phyloP scores from a whole-genome alignment of 805 yeast genomes.

The Starmera dryadoides region DNA sequence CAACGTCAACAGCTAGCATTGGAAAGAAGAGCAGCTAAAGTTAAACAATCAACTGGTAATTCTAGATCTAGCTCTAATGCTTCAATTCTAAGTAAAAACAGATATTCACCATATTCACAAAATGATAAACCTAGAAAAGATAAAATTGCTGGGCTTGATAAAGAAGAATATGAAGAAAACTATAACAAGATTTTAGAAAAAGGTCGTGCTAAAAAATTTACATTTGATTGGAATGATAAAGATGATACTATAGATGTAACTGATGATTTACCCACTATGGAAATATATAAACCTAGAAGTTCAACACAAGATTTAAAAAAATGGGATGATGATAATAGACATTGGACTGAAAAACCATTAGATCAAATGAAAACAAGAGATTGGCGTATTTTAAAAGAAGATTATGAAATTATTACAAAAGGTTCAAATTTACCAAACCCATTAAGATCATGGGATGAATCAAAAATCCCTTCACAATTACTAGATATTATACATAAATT shows the following conservation, averaged over 20 bases:
- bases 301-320: slow-evolving; percentile 4
- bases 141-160: slow-evolving; percentile 3
- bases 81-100: neutral
- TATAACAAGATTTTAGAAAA: slow-evolving; percentile 2
- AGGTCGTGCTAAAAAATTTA: slow-evolving; percentile 32
- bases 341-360: slow-evolving; percentile 65
- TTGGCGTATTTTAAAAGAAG: slow-evolving; percentile 84
- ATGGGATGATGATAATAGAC: slow-evolving; percentile 19
- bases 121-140: slow-evolving; percentile 1
- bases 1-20: slow-evolving; percentile 31
- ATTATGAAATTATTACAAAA: slow-evolving; percentile 56
- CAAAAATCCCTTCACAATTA: slow-evolving; percentile 37
- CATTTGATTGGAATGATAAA: slow-evolving; percentile 59
- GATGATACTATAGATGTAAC: slow-evolving; percentile 53
- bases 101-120: slow-evolving; percentile 4
- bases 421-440: slow-evolving; percentile 43
- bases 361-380: slow-evolving; percentile 71
- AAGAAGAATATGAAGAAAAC: slow-evolving; percentile 2
- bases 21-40: slow-evolving; percentile 12
- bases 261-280: slow-evolving; percentile 20
- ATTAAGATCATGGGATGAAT: slow-evolving; percentile 68
- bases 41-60: too few species aligned
- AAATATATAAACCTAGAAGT: neutral
- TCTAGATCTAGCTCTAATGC: neutral
- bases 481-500: slow-evolving; percentile 30